These are phyloP conservation scores for Colletotrichum euphorbiae DNA, from an alignment of 2,329 filamentous ascomycete genomes.

Conservation along the genomic window DNA sequence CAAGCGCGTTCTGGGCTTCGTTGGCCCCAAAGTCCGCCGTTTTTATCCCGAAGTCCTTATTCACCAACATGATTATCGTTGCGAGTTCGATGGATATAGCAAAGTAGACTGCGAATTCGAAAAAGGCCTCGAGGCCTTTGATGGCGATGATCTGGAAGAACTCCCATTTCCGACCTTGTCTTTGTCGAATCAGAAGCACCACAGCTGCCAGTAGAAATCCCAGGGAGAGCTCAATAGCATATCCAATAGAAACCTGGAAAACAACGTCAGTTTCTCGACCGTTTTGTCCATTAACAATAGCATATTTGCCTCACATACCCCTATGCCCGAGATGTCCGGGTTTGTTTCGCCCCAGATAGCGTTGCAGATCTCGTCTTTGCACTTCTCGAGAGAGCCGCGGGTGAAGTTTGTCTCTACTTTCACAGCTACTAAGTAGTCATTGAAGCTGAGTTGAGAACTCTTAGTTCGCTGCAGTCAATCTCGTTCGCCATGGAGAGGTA, in stretches of 20 bases:
- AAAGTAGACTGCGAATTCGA: constrained; percentile 34
- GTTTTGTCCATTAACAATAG: too few species aligned
- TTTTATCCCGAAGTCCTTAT: constrained; percentile 43
- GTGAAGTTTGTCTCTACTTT: neutral
- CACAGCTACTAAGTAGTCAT: neutral
- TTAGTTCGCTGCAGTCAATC: neutral
- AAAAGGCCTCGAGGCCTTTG: constrained; percentile 15
- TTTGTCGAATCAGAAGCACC: neutral
- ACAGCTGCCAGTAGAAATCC: neutral
- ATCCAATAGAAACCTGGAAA: neutral
- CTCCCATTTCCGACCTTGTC: constrained; percentile 42
- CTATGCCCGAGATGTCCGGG: constrained; percentile 8
- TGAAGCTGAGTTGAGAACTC: neutral
- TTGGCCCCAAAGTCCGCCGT: constrained; percentile 42
- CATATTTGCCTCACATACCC: neutral
- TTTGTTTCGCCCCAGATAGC: neutral
- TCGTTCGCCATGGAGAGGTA: neutral
- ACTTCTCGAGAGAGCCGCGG: neutral
- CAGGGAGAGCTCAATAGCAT: neutral
- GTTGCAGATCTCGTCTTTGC: neutral
- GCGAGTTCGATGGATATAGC: constrained; percentile 42
- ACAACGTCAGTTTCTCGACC: too few species aligned
- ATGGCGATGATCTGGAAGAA: neutral
- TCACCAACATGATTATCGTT: constrained; percentile 41
- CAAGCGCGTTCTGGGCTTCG: constrained; percentile 42